phyloP scores from a whole-genome alignment of 1,284 basidiomycete species.

The Cutaneotrichosporon sp. region DNA sequence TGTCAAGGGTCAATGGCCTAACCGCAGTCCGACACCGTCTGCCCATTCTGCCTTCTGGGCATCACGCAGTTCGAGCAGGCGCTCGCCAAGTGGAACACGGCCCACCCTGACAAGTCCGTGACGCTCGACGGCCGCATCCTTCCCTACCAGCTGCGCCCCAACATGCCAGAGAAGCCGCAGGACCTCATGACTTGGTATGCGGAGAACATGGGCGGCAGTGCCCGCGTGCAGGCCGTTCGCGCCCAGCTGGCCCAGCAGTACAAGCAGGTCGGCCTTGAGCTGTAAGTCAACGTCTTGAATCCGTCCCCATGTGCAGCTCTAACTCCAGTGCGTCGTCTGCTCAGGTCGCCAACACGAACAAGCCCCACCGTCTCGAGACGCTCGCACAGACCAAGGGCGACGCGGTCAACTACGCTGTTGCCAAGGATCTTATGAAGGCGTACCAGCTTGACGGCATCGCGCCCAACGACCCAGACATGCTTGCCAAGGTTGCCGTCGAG shows the following conservation, averaged over 20 bases:
- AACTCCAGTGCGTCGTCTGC: neutral
- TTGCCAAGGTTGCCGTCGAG: conserved; percentile 40
- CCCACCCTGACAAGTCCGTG: neutral
- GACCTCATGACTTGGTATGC: neutral
- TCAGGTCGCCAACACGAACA: conserved; percentile 27
- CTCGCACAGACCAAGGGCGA: conserved; percentile 34
- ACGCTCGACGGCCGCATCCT: neutral
- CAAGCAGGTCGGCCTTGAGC: neutral
- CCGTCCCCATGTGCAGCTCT: neutral
- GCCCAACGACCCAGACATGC: conserved; percentile 33
- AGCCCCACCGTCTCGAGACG: conserved; percentile 44
- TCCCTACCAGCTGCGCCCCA: neutral
- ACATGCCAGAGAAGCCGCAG: neutral
- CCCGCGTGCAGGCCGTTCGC: neutral
- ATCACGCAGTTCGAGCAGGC: neutral
- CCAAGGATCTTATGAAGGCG: conserved; percentile 34
- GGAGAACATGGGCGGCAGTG: neutral
- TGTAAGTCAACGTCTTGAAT: neutral
- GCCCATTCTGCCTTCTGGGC: conserved; percentile 1
- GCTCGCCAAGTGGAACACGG: neutral
- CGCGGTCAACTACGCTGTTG: conserved; percentile 31
- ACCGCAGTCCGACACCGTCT: conserved; percentile 2
- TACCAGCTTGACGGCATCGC: conserved; percentile 47
- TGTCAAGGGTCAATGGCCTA: too few relatives aligned
- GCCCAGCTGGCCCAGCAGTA: neutral